A percentile compares a stretch with the other conserved stretches of the same genome.
Conservation (phyloP, 2,329 filamentous ascomycete species). For the Acarospora socialis region DNA sequence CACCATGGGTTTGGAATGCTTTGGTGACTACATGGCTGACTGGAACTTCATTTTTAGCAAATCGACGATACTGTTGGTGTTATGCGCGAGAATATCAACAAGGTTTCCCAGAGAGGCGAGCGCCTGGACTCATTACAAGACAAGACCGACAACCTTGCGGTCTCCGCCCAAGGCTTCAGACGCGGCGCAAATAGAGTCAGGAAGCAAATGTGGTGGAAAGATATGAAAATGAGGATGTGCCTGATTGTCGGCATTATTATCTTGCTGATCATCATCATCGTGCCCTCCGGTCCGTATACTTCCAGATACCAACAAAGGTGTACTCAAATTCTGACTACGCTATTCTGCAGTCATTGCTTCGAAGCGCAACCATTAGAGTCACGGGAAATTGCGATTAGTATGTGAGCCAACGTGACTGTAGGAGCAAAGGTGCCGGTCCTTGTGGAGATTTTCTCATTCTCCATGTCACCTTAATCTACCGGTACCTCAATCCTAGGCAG, state of each 20-base stretch:
- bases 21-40: too few species aligned
- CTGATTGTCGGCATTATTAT: constrained; percentile 82
- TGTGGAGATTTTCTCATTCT: too few species aligned
- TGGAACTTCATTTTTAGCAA: too few species aligned
- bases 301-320: constrained; percentile 12
- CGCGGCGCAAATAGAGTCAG: constrained; percentile 90
- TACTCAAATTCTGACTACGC: not conserved
- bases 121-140: constrained; percentile 57
- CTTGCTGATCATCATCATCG: constrained; percentile 83
- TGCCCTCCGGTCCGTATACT: constrained; percentile 80
- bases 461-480: too few species aligned
- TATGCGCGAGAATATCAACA: constrained; percentile 97
- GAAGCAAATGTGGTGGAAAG: constrained; percentile 99
- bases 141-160: constrained; percentile 62
- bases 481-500: too few species aligned
- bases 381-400: constrained; percentile 1
- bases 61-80: constrained; percentile 90
- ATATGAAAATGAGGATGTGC: constrained; percentile 99
- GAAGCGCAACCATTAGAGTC: constrained; percentile 5
- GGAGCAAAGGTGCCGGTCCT: too few species aligned
- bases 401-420: too few species aligned
- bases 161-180: constrained; percentile 88
- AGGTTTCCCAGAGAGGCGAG: constrained; percentile 85
- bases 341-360: constrained; percentile 19
- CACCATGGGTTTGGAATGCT: too few species aligned